These are phyloP conservation scores for Tritrichomonas foetus DNA, from an alignment of 208 protist species.

Conservation along the genomic window DNA sequence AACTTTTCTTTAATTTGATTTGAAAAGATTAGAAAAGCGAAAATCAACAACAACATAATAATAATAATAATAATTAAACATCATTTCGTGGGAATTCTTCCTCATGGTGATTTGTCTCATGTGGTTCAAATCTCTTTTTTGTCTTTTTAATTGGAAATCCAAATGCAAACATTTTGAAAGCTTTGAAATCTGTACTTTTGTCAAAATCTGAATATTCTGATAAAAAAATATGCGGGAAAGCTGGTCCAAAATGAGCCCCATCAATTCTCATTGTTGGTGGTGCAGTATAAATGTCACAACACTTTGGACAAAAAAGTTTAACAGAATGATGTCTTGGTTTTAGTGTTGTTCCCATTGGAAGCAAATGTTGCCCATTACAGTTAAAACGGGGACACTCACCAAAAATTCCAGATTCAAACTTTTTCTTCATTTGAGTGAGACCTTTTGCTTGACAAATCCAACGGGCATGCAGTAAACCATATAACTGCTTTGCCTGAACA, in stretches of 20 bases:
- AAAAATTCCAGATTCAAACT: conserved; percentile 32
- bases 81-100: not conserved
- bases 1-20: too few relatives aligned
- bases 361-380: not conserved
- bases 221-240: conserved; percentile 12
- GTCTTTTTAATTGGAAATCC: not conserved
- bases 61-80: too few relatives aligned
- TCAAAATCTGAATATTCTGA: not conserved
- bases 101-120: not conserved
- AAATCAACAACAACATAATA: too few relatives aligned
- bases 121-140: not conserved
- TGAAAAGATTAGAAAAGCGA: too few relatives aligned
- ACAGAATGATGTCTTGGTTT: not conserved
- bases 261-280: not conserved
- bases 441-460: conserved; percentile 33
- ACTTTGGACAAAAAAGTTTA: conserved; percentile 36
- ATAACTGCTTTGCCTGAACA: not conserved
- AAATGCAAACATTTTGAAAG: not conserved
- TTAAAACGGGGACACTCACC: not conserved
- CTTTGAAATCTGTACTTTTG: not conserved
- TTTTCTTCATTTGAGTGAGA: not conserved
- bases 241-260: conserved; percentile 1
- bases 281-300: conserved; percentile 16
- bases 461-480: not conserved
- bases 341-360: not conserved